Conservation (phyloP, 1,139 yeast genomes). For the Saccharomyces hybrid region DNA sequence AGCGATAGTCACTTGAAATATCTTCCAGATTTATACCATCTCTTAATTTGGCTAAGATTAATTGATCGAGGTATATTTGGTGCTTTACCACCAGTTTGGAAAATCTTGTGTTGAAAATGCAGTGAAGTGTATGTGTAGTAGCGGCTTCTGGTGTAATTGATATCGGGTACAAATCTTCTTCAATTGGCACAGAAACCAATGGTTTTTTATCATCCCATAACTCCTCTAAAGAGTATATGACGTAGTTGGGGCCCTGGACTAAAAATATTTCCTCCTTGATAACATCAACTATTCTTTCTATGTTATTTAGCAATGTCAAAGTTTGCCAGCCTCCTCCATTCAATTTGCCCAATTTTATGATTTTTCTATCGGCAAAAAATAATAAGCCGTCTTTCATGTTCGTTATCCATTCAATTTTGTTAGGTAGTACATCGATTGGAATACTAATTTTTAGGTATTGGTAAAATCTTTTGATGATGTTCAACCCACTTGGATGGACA, state of each 20-base stretch:
- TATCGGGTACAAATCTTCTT: constrained; percentile 28
- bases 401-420: constrained; percentile 21
- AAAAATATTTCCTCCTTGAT: constrained; percentile 21
- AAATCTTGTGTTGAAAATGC: constrained; percentile 14
- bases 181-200: constrained; percentile 14
- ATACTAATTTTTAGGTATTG: constrained; percentile 17
- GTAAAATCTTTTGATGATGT: constrained; percentile 23
- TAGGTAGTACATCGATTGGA: constrained; percentile 8
- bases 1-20: constrained; percentile 18
- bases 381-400: constrained; percentile 23
- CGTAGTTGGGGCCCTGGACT: constrained; percentile 15
- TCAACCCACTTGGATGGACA: constrained; percentile 20
- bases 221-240: constrained; percentile 17
- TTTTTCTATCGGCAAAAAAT: constrained; percentile 15
- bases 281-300: constrained; percentile 28
- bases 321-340: constrained; percentile 16
- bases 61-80: constrained; percentile 27
- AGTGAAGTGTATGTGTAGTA: constrained; percentile 23
- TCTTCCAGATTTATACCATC: constrained; percentile 12
- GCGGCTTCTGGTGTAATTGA: constrained; percentile 26
- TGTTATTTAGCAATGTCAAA: constrained; percentile 14
- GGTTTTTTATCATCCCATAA: constrained; percentile 20
- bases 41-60: constrained; percentile 17
- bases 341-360: constrained; percentile 15
- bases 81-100: constrained; percentile 22